A percentile compares a stretch with the other conserved stretches of the same genome.
Conservation (phyloP, 371 early-diverging fungal genomes). For the Apophysomyces trapeziformis region DNA sequence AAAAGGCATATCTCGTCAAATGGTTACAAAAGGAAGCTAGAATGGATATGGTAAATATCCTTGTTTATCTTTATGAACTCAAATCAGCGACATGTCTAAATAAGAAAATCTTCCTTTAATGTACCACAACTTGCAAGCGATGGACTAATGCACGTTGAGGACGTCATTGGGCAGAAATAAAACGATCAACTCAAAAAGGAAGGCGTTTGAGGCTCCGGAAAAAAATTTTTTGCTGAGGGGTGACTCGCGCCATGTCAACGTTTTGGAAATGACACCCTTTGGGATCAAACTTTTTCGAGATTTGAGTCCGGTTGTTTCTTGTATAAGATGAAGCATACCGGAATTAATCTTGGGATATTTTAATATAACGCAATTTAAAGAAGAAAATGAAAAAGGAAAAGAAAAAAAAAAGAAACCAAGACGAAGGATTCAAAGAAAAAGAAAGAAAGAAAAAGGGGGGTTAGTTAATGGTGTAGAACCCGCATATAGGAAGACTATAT, state of each 20-base stretch:
- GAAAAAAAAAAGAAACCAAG: neutral
- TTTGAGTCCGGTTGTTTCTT: conserved; percentile 7
- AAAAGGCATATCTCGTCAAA: too few relatives aligned
- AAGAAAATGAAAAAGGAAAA: neutral
- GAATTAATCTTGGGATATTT: conserved; percentile 2
- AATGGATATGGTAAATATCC: too few relatives aligned
- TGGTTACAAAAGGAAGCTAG: too few relatives aligned
- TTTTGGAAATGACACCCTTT: neutral
- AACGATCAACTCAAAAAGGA: neutral
- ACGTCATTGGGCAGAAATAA: neutral
- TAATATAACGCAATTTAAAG: neutral
- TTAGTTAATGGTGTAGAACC: too few relatives aligned
- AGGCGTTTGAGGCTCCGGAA: conserved; percentile 1
- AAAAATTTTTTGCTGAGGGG: neutral
- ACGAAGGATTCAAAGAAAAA: too few relatives aligned
- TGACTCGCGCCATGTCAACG: conserved; percentile 2
- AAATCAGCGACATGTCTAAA: neutral
- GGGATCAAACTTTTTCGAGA: conserved; percentile 3
- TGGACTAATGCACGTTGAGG: neutral
- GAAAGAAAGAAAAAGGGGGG: too few relatives aligned
- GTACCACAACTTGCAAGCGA: neutral
- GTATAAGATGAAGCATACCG: neutral
- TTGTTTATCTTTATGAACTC: too few relatives aligned
- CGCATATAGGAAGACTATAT: neutral
- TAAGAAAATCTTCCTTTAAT: neutral